A percentile compares a stretch with the other conserved stretches of the same genome.
Conservation (phyloP, 805 yeast genomes). For the Barnettozyma pratensis region DNA sequence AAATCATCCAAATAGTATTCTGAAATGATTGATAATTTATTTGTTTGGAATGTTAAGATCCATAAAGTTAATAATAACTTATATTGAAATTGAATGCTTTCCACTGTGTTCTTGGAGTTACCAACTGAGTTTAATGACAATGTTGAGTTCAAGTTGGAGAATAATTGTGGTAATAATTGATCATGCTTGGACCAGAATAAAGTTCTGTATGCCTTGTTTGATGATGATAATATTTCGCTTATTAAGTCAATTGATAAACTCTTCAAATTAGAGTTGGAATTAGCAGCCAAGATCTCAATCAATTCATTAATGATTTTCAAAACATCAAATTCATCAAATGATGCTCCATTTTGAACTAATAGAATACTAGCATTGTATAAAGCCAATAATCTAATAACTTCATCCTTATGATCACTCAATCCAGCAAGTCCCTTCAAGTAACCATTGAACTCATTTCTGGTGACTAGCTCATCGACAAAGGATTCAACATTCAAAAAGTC, state of each 20-base stretch:
- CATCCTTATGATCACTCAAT: slow-evolving; percentile 51
- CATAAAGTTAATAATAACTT: slow-evolving; percentile 73
- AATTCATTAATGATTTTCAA: slow-evolving; percentile 11
- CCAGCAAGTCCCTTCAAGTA: slow-evolving; percentile 39
- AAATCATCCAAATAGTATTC: slow-evolving; percentile 47
- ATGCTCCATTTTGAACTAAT: slow-evolving; percentile 30
- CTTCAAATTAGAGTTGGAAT: slow-evolving; percentile 43
- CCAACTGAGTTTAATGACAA: slow-evolving; percentile 23
- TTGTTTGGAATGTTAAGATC: slow-evolving; percentile 71
- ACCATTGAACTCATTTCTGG: not conserved
- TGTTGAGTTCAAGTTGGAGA: slow-evolving; percentile 37
- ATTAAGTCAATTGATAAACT: slow-evolving; percentile 62
- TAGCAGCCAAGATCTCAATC: slow-evolving; percentile 24
- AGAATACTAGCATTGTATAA: slow-evolving; percentile 50
- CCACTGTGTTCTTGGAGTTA: slow-evolving; percentile 19
- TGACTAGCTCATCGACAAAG: slow-evolving; percentile 39
- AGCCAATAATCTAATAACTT: slow-evolving; percentile 48
- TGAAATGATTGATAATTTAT: slow-evolving; percentile 47
- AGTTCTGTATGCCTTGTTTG: slow-evolving; percentile 47
- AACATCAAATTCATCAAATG: slow-evolving; percentile 9
- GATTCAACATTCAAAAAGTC: slow-evolving; percentile 39
- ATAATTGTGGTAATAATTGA: slow-evolving; percentile 42
- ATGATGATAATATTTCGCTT: slow-evolving; percentile 44
- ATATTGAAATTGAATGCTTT: slow-evolving; percentile 67
- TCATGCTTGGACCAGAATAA: slow-evolving; percentile 42